Percentiles rank a stretch among this genome's conserved stretches.
Evolutionary conservation across 2,329 filamentous ascomycete genomes (phyloP).

Genomic region (Aspergillus carbonarius): DNA sequence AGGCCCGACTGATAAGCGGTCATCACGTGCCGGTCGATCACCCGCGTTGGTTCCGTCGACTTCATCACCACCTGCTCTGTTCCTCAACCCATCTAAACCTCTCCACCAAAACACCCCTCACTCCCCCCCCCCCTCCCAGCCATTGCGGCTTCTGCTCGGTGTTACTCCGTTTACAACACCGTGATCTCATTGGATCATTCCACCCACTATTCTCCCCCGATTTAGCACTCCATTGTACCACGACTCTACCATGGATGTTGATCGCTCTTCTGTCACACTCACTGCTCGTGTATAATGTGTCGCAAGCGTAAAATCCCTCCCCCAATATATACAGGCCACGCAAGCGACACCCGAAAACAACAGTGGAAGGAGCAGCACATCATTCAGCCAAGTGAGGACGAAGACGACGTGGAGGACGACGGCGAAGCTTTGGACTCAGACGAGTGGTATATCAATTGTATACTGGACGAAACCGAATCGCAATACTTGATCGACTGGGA

Average conservation of each 20-base stretch:
- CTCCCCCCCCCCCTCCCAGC: background rate
- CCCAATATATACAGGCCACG: conserved; percentile 14
- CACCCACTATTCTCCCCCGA: background rate
- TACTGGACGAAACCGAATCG: conserved; percentile 35
- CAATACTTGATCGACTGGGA: conserved; percentile 43
- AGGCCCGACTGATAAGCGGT: conserved; percentile 20
- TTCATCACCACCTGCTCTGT: conserved; percentile 14
- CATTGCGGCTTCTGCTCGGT: background rate
- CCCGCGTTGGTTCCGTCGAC: conserved; percentile 22
- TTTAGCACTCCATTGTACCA: background rate
- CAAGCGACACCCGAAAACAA: conserved; percentile 10
- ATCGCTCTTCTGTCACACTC: conserved; percentile 12
- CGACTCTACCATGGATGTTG: conserved; percentile 20
- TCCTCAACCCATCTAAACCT: conserved; percentile 10
- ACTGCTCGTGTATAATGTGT: conserved; percentile 27
- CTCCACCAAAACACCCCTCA: conserved; percentile 9
- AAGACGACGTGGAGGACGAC: conserved; percentile 11
- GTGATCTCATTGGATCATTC: background rate
- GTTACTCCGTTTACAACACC: background rate
- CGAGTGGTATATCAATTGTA: conserved; percentile 38
- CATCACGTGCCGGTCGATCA: conserved; percentile 35
- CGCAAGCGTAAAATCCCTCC: conserved; percentile 23
- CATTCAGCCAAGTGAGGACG: conserved; percentile 16
- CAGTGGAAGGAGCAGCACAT: conserved; percentile 9
- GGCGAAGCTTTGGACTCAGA: conserved; percentile 23